Percentiles rank a stretch among this genome's conserved stretches.
Conservation (phyloP, 305 asterid genomes). For the Solanum hybrid region DNA sequence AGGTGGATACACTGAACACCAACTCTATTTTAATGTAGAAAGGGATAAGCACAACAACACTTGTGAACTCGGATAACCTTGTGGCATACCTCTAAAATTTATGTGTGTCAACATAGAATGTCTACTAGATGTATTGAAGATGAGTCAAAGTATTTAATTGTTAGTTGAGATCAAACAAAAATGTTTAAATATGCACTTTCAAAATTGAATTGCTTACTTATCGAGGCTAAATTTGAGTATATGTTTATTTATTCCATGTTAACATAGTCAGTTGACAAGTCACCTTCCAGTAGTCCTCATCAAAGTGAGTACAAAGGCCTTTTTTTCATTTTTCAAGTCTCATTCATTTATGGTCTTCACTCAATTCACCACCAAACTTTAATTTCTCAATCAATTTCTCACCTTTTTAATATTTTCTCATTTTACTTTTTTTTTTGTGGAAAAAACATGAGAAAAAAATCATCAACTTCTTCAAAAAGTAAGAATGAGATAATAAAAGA, state of each 20-base stretch:
- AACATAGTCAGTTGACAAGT: conserved; percentile 4
- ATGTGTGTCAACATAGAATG: not conserved
- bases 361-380: conserved; percentile 17
- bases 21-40: too few species aligned
- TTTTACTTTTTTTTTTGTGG: not conserved
- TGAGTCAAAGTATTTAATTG: not conserved
- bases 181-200: not conserved
- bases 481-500: not conserved
- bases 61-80: not conserved
- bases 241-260: not conserved
- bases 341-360: conserved; percentile 14
- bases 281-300: conserved; percentile 10
- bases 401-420: conserved; percentile 4
- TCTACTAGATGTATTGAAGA: not conserved
- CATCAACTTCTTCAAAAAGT: conserved; percentile 16
- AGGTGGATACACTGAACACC: not conserved
- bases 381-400: conserved; percentile 2
- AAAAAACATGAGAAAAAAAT: conserved; percentile 15
- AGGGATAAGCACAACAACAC: not conserved
- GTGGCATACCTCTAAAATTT: not conserved
- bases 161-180: not conserved
- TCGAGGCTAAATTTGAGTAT: not conserved
- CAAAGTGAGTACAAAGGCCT: not conserved
- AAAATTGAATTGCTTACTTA: not conserved
- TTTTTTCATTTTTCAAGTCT: not conserved